Percentiles rank a stretch among this genome's conserved stretches.
Conservation (phyloP, 164 flowering plant species). For the Berberis vulgaris region DNA sequence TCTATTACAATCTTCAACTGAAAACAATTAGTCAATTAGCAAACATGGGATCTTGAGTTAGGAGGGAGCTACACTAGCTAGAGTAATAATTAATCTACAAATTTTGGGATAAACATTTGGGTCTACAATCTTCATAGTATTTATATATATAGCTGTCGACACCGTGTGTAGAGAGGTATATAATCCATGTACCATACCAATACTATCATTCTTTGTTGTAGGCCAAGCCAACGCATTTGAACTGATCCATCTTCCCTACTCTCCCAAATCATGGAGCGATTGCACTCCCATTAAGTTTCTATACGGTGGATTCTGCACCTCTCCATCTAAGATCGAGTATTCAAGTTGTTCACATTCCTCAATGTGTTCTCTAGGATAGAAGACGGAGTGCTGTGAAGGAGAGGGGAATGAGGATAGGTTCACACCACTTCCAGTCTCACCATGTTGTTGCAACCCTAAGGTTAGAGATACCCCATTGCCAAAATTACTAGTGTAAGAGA, state of each 20-base stretch:
- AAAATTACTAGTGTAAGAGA: constrained; percentile 7
- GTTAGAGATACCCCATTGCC: constrained; percentile 65
- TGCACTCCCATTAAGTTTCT: constrained; percentile 84
- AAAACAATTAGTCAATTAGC: too few relatives aligned
- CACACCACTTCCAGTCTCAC: constrained; percentile 38
- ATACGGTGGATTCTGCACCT: constrained; percentile 61
- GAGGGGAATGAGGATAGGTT: constrained; percentile 54
- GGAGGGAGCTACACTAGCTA: too few relatives aligned
- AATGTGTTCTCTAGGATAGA: constrained; percentile 47
- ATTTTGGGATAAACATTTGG: too few relatives aligned
- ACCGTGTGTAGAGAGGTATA: too few relatives aligned
- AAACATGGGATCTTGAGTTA: too few relatives aligned
- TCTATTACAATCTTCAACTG: too few relatives aligned
- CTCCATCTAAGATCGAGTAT: constrained; percentile 64
- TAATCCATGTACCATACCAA: too few relatives aligned
- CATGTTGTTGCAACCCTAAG: constrained; percentile 79
- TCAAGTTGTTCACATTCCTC: constrained; percentile 59
- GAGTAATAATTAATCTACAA: too few relatives aligned
- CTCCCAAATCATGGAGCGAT: constrained; percentile 57
- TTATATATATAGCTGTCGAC: too few relatives aligned
- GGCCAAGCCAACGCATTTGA: too few relatives aligned
- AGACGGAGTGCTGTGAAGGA: constrained; percentile 39
- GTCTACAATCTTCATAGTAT: too few relatives aligned
- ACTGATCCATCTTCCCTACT: background rate
- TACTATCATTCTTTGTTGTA: too few relatives aligned